phyloP scores from a whole-genome alignment of 2,329 filamentous ascomycete genomes.

The Hypoxylon rubiginosum region DNA sequence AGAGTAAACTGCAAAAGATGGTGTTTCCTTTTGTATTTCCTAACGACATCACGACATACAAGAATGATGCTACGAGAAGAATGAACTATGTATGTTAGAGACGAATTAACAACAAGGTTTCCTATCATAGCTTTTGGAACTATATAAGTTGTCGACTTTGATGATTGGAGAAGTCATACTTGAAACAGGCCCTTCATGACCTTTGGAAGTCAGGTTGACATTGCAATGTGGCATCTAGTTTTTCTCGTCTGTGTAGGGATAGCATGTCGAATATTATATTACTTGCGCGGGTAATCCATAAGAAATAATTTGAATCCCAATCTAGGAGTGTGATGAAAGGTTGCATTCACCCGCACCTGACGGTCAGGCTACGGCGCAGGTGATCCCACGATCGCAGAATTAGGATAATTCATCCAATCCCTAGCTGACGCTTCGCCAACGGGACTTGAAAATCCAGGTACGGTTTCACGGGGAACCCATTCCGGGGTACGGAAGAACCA shows the following conservation, averaged over 20 bases:
- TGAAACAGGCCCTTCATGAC: slow-evolving; percentile 8
- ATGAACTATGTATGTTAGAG: not conserved
- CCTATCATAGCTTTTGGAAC: not conserved
- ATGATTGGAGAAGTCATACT: slow-evolving; percentile 1
- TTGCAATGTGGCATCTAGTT: not conserved
- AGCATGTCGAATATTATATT: not conserved
- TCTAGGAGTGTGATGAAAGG: not conserved
- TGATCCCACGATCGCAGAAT: not conserved
- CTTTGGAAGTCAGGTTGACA: not conserved
- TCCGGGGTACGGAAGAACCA: not conserved
- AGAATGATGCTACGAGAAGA: slow-evolving; percentile 14
- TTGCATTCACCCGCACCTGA: not conserved
- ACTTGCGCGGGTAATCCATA: not conserved
- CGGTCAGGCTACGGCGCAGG: not conserved
- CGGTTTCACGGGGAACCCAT: not conserved
- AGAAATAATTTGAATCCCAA: not conserved
- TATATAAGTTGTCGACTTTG: not conserved
- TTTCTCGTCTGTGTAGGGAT: not conserved
- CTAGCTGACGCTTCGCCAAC: not conserved
- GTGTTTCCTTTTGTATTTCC: slow-evolving; percentile 10
- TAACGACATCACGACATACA: slow-evolving; percentile 3
- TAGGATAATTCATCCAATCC: not conserved
- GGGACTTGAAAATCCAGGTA: not conserved
- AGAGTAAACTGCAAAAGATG: not conserved
- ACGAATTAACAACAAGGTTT: not conserved